A percentile compares a stretch with the other conserved stretches of the same genome.
These are phyloP conservation scores for Lumnitzera littorea DNA, from an alignment of 345 rosid species.

Conservation along the genomic window DNA sequence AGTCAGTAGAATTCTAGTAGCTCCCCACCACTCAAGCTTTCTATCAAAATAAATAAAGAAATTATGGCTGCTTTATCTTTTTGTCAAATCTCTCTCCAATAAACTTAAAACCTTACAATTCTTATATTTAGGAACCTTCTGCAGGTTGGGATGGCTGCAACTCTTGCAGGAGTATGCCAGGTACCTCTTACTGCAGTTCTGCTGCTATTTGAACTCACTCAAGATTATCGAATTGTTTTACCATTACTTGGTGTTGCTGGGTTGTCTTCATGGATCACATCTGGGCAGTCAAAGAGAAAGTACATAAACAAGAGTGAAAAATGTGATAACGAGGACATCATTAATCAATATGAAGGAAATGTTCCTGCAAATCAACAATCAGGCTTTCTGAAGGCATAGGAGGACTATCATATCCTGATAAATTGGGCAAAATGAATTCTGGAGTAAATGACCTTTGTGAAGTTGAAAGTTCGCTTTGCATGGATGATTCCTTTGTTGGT, in stretches of 20 bases:
- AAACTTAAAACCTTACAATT: too few species aligned
- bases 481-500: slow-evolving; percentile 36
- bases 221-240: slow-evolving; percentile 83
- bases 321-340: slow-evolving; percentile 26
- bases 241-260: slow-evolving; percentile 92
- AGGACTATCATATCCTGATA: slow-evolving; percentile 16
- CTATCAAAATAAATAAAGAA: too few species aligned
- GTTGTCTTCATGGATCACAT: slow-evolving; percentile 87
- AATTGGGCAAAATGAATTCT: slow-evolving; percentile 18
- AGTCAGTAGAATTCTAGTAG: too few species aligned
- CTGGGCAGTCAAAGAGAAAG: slow-evolving; percentile 63
- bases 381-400: slow-evolving; percentile 13
- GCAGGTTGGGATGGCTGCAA: slow-evolving; percentile 99
- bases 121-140: background rate
- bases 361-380: slow-evolving; percentile 20
- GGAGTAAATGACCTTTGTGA: slow-evolving; percentile 57
- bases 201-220: slow-evolving; percentile 85
- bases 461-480: slow-evolving; percentile 83
- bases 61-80: too few species aligned
- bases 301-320: slow-evolving; percentile 33
- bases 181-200: slow-evolving; percentile 93
- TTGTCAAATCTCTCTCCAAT: too few species aligned
- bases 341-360: slow-evolving; percentile 24
- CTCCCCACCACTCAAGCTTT: too few species aligned
- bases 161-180: slow-evolving; percentile 97